Evolutionary conservation across 805 yeast species (phyloP), one percentile per base, ranked within the genome.

Genomic region (Candida nitratophila): DNA sequence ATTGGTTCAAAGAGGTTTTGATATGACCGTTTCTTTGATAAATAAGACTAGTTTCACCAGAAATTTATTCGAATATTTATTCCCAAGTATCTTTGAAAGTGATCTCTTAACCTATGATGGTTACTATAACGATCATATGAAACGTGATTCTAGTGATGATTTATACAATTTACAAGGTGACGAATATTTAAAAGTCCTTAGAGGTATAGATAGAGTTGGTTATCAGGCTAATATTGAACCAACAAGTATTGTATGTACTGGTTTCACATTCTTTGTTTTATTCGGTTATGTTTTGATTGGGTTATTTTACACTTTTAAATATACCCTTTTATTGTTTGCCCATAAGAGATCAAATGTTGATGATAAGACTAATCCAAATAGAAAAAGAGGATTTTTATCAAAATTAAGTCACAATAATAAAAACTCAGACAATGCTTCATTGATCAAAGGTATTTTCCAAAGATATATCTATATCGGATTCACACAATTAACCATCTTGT

Each of bases 141-240:
- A 51, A 27, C 53, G 57, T 50, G 48, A 30, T 15, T 19, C 46
- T 19, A 9, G 11, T 5, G 36, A 38, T 16, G 54, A 50, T 26
- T 30, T 61, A 17, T 69, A 69, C 51, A 63, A 68, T 22, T 64
- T 77, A 49, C 48, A 66, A 48, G 82, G 87, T 43, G 81, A 80
- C 55, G 49, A 66, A 21, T 74, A 74, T 50, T 77, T 87, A 50
- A 63, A 76, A 46, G 86, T 90, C 32, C 71, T 85, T 47, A 76
- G 98, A 66, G 98, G 98, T 50, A 87, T 90, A 52, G 77, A 83
- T 57, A 77, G 96, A 65, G 71, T 88, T 41, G 96, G 91, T 5
- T 87, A 74, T 64, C 69, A 76, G 50, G 81, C 91, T 35, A 70
- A 71, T 40, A 86, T 90, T 48, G 98, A 90, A 65, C 79, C 79